These are phyloP conservation scores for Xylaria sp. DNA, from an alignment of 2,329 filamentous ascomycete species.

Conservation along the genomic window DNA sequence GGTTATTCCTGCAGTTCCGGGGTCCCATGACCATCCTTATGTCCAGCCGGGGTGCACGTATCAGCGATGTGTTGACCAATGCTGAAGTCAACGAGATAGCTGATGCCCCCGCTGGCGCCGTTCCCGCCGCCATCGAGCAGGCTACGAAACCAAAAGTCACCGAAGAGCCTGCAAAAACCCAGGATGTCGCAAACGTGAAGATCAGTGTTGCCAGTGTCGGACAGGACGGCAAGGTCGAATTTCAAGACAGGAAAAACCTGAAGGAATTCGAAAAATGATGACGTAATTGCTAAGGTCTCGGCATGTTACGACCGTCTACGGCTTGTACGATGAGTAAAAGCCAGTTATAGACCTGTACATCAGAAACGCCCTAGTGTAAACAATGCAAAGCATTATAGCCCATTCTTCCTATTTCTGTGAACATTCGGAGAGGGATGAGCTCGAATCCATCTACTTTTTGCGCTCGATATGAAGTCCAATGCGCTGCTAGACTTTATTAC, in stretches of 20 bases:
- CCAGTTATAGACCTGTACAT: conserved; percentile 32
- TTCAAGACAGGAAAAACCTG: conserved; percentile 69
- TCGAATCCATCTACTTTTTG: background rate
- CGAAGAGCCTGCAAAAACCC: conserved; percentile 45
- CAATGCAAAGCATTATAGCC: conserved; percentile 24
- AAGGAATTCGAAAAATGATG: conserved; percentile 60
- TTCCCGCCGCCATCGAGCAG: conserved; percentile 68
- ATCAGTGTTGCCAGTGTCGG: conserved; percentile 68
- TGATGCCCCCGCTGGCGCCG: conserved; percentile 77
- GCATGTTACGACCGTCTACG: conserved; percentile 11
- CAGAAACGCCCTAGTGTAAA: conserved; percentile 24
- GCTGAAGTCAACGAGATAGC: conserved; percentile 92
- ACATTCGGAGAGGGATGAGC: background rate
- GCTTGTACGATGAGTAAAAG: conserved; percentile 36
- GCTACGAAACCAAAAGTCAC: conserved; percentile 53
- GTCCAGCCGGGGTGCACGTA: conserved; percentile 83
- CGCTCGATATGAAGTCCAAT: background rate
- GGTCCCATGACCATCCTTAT: conserved; percentile 88
- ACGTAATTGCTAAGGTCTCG: conserved; percentile 2
- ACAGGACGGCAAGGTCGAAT: conserved; percentile 73
- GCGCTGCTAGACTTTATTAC: background rate
- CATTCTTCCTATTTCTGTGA: conserved; percentile 1
- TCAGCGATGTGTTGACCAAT: conserved; percentile 80
- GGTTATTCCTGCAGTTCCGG: conserved; percentile 89
- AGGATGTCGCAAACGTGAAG: conserved; percentile 54